These are phyloP conservation scores for Kuraishia piskuri DNA, from an alignment of 805 yeast species.

Conservation along the genomic window DNA sequence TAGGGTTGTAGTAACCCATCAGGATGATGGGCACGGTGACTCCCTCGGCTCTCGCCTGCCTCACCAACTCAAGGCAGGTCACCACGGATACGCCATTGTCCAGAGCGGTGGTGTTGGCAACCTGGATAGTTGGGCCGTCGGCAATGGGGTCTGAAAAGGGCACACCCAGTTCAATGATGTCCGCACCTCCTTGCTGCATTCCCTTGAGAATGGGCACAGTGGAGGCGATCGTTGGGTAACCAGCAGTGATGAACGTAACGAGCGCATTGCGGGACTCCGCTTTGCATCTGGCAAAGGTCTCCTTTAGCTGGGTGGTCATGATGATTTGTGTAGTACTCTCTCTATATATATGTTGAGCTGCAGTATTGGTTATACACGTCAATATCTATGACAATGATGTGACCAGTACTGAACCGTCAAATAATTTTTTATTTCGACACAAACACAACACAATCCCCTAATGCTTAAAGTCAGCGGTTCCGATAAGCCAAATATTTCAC, in stretches of 20 bases:
- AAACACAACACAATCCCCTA: too few relatives aligned
- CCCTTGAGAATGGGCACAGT: slow-evolving; percentile 82
- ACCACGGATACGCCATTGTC: slow-evolving; percentile 72
- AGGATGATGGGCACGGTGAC: slow-evolving; percentile 82
- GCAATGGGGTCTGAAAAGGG: slow-evolving; percentile 99
- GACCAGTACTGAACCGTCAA: too few relatives aligned
- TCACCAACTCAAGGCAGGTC: slow-evolving; percentile 62
- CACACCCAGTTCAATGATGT: slow-evolving; percentile 87
- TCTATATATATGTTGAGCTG: not conserved
- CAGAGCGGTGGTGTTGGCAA: slow-evolving; percentile 75
- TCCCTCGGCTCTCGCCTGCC: slow-evolving; percentile 71
- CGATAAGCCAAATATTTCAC: too few relatives aligned
- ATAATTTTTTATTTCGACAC: too few relatives aligned
- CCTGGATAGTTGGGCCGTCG: slow-evolving; percentile 96
- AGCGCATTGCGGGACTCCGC: slow-evolving; percentile 72
- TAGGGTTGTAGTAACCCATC: slow-evolving; percentile 98
- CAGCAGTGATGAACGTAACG: slow-evolving; percentile 91
- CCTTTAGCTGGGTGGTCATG: slow-evolving; percentile 49
- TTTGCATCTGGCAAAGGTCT: slow-evolving; percentile 53
- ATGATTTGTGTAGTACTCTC: slow-evolving; percentile 10
- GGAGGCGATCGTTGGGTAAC: slow-evolving; percentile 81
- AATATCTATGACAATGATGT: too few relatives aligned
- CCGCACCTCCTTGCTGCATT: slow-evolving; percentile 93
- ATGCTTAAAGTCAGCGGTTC: too few relatives aligned
- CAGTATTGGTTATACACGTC: too few relatives aligned